A percentile compares a stretch with the other conserved stretches of the same genome.
Evolutionary conservation across 768 basidiomycete species (phyloP).

Genomic region (Boletus pseudo-olivaceus): DNA sequence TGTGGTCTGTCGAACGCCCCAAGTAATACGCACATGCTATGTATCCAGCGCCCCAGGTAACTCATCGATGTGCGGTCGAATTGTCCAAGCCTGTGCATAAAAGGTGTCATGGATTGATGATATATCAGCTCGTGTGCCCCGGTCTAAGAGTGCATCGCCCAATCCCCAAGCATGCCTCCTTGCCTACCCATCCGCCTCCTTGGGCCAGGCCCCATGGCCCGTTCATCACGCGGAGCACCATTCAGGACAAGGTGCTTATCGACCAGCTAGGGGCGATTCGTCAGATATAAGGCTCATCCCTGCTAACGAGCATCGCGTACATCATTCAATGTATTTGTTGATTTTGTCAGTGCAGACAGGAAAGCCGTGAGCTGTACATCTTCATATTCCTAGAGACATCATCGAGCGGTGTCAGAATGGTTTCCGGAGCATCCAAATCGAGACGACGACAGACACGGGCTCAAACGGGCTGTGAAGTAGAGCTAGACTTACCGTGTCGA

Average conservation of each 20-base stretch:
- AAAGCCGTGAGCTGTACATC: slow-evolving; percentile 93
- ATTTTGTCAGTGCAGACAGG: slow-evolving; percentile 84
- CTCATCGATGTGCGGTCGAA: not conserved
- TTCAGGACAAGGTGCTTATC: slow-evolving; percentile 71
- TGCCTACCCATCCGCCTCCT: slow-evolving; percentile 51
- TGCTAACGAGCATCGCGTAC: slow-evolving; percentile 44
- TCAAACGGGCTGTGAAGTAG: not conserved
- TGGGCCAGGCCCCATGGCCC: slow-evolving; percentile 38
- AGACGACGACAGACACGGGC: not conserved
- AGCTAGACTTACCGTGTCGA: slow-evolving; percentile 62
- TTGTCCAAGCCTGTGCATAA: not conserved
- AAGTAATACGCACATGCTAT: not conserved
- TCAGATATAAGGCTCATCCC: slow-evolving; percentile 2
- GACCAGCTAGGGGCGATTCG: slow-evolving; percentile 48
- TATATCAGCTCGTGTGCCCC: not conserved
- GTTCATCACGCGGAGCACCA: slow-evolving; percentile 53
- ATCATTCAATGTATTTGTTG: slow-evolving; percentile 82
- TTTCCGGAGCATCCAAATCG: not conserved
- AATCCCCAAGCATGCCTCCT: slow-evolving; percentile 48
- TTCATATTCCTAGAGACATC: slow-evolving; percentile 73
- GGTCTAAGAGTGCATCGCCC: slow-evolving; percentile 47
- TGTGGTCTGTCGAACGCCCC: not conserved
- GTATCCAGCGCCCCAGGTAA: not conserved
- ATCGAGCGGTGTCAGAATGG: not conserved
- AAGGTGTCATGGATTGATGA: not conserved